These are phyloP conservation scores for Pseudocercospora pini-densiflorae DNA, from an alignment of 2,329 filamentous ascomycete species.

Conservation along the genomic window DNA sequence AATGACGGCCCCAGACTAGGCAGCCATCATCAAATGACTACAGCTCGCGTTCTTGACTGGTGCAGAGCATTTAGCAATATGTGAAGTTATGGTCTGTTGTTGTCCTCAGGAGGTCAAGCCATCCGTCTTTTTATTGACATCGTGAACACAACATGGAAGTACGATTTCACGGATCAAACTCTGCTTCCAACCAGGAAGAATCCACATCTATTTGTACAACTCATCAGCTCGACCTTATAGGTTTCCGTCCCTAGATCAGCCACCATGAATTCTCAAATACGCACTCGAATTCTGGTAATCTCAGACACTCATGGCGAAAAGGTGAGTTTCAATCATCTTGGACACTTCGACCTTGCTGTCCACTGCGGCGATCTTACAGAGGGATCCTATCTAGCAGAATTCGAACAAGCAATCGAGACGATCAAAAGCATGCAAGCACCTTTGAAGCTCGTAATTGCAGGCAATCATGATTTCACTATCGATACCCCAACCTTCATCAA, in stretches of 20 bases:
- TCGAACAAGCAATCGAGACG: constrained; percentile 52
- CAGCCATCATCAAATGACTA: too few species aligned
- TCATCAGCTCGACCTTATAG: too few species aligned
- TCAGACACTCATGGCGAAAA: constrained; percentile 48
- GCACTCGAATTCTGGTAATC: constrained; percentile 49
- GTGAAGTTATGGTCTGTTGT: too few species aligned
- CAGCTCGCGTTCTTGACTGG: too few species aligned
- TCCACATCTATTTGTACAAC: too few species aligned
- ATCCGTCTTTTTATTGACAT: too few species aligned
- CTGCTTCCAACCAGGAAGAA: too few species aligned
- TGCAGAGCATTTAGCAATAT: too few species aligned
- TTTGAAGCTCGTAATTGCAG: constrained; percentile 66
- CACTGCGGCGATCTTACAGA: constrained; percentile 65
- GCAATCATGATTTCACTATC: constrained; percentile 65
- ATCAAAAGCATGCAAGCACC: constrained; percentile 56
- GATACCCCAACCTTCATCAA: constrained; percentile 43
- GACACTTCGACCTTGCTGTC: constrained; percentile 59
- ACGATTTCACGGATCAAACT: too few species aligned
- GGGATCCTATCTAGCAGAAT: constrained; percentile 54
- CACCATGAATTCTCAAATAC: constrained; percentile 11
- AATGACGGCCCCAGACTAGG: too few species aligned
- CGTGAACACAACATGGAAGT: too few species aligned
- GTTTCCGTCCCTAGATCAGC: background rate
- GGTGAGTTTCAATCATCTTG: background rate
- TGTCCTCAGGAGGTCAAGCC: too few species aligned